phyloP scores from a whole-genome alignment of 192 early-diverging fungal genomes.

The Gonapodya prolifera region DNA sequence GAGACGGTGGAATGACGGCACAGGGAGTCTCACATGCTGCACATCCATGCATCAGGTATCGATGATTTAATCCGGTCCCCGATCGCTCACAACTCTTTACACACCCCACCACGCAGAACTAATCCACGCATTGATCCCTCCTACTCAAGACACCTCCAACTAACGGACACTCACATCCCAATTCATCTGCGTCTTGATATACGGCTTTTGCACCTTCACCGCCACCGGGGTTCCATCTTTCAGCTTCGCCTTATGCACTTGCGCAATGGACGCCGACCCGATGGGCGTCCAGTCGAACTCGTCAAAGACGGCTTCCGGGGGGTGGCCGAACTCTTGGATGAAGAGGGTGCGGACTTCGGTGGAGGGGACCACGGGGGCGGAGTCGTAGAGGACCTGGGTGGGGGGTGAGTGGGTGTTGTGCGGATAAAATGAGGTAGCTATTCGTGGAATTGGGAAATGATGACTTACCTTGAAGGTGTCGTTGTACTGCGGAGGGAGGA shows the following conservation, averaged over 20 bases:
- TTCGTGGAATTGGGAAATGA: neutral
- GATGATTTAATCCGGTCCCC: too few species aligned
- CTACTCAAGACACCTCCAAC: too few species aligned
- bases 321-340: constrained; percentile 44
- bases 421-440: neutral
- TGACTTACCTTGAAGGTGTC: constrained; percentile 17
- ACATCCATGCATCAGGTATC: too few species aligned
- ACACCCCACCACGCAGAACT: too few species aligned
- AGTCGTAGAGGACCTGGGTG: constrained; percentile 64
- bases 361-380: constrained; percentile 65
- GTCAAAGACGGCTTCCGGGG: constrained; percentile 50
- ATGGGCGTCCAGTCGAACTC: constrained; percentile 56
- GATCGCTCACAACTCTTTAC: too few species aligned
- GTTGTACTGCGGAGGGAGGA: constrained; percentile 38
- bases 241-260: constrained; percentile 68
- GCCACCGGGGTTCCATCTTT: constrained; percentile 12
- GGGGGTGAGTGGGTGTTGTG: constrained; percentile 11
- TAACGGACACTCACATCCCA: constrained; percentile 70
- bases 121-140: too few species aligned
- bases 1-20: too few species aligned
- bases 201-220: neutral
- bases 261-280: constrained; percentile 87
- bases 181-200: constrained; percentile 52
- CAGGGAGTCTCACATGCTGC: too few species aligned
- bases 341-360: constrained; percentile 51